Evolutionary conservation across 1,284 basidiomycete genomes (phyloP), one percentile per base, ranked within the genome.

Genomic region (Afroboletus lepidellus): DNA sequence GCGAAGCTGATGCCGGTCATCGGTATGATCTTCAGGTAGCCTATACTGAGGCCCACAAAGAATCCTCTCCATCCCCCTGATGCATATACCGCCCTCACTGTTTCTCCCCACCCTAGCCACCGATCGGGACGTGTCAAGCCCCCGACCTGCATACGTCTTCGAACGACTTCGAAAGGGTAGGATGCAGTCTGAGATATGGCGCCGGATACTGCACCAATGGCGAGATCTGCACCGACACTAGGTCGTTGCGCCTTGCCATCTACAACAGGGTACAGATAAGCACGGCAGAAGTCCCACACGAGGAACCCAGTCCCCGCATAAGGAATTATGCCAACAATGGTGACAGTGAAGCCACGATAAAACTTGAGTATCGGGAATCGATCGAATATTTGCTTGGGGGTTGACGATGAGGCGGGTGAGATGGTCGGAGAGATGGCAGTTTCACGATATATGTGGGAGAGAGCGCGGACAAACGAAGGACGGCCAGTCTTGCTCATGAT

Each of bases 301-400:
- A 99, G 81, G 76, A 99, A 99, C 12, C 91, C 93, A 1, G 94
- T 94, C 8, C 97, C 97, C 1, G 95, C 94, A 64, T 99, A 99
- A 0, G 97, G 97, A 18, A 99, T 78, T 84, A 98, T 98, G 38
- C 94, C 94, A 21, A 83, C 70, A 39, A 97, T 72, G n/a, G 92
- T 94, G 32, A 95, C 90, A 11, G 86, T 85, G 72, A 99, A 98
- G 8, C 97, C 97, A 29, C 97, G 88, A 69, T 99, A 99, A 72
- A 96, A 95, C 64, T 96, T 94, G 54, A 94, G 77, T 49, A 89
- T 63, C 29, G 88, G 87, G 60, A 92, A 83, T 30, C 73, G 76
- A 55, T 78, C 73, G 56, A 84, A 78, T 18, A 76, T 58, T 57
- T 71, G 69, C 51, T 67, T 64, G 39, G 51, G 41, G 23, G 29